A percentile compares a stretch with the other conserved stretches of the same genome.
Conservation (phyloP, 768 basidiomycete species). For the Calocybe gangraenosa region DNA sequence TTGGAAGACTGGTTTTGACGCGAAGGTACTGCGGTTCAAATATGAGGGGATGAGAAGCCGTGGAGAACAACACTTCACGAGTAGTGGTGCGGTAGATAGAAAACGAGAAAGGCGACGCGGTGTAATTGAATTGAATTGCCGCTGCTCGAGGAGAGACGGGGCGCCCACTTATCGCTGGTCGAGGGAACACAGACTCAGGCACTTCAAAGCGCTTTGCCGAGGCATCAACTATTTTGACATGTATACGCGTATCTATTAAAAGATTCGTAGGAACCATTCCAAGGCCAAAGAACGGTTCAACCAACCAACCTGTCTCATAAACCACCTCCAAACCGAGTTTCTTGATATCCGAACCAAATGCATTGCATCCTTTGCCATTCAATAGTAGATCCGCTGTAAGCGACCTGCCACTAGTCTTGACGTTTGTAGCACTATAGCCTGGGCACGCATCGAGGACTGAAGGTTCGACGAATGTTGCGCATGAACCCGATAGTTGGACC, state of each 20-base stretch:
- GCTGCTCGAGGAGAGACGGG: constrained; percentile 27
- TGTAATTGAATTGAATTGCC: constrained; percentile 57
- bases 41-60: constrained; percentile 56
- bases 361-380: constrained; percentile 49
- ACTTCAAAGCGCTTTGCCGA: constrained; percentile 54
- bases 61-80: constrained; percentile 57
- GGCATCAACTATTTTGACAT: constrained; percentile 59
- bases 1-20: constrained; percentile 58
- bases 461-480: constrained; percentile 25
- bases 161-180: constrained; percentile 32
- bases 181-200: constrained; percentile 56
- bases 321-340: constrained; percentile 45
- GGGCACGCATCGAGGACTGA: constrained; percentile 51
- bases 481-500: neutral
- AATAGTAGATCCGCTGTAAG: constrained; percentile 52
- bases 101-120: constrained; percentile 57
- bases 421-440: constrained; percentile 51
- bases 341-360: constrained; percentile 53
- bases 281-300: neutral
- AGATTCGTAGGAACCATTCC: too few relatives aligned
- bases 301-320: constrained; percentile 55
- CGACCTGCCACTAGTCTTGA: constrained; percentile 30
- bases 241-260: constrained; percentile 57
- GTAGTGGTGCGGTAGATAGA: constrained; percentile 45
- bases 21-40: constrained; percentile 78